A percentile compares a stretch with the other conserved stretches of the same genome.
These are phyloP conservation scores for Russula sp. DNA, from an alignment of 768 basidiomycete species.

Conservation along the genomic window DNA sequence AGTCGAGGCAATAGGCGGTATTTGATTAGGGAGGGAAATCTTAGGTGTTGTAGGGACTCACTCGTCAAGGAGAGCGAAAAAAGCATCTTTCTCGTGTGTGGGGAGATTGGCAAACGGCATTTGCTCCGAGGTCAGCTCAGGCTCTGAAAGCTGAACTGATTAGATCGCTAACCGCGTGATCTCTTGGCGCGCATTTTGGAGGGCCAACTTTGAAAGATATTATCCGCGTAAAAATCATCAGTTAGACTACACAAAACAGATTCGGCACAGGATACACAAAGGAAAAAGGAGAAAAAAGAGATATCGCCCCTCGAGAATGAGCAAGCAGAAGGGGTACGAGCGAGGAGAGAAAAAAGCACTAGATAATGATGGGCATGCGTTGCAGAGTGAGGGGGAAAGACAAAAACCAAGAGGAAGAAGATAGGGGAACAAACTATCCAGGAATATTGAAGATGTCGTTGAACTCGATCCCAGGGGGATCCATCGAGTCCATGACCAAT, in stretches of 20 bases:
- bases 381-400: not conserved
- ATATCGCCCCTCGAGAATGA: not conserved
- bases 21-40: not conserved
- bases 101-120: slow-evolving; percentile 73
- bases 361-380: slow-evolving; percentile 4
- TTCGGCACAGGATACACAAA: slow-evolving; percentile 1
- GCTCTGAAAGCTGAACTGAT: not conserved
- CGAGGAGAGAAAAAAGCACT: not conserved
- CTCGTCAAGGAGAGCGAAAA: slow-evolving; percentile 78
- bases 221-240: slow-evolving; percentile 15
- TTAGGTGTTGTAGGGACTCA: slow-evolving; percentile 25
- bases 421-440: not conserved
- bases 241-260: slow-evolving; percentile 15
- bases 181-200: too few relatives aligned
- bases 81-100: slow-evolving; percentile 67
- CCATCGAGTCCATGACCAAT: slow-evolving; percentile 17
- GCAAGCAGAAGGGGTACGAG: not conserved
- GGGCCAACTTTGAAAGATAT: too few relatives aligned
- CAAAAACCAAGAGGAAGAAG: not conserved
- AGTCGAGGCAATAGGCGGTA: too few relatives aligned
- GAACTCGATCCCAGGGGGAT: slow-evolving; percentile 20
- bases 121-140: not conserved
- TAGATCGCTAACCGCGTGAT: too few relatives aligned
- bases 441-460: slow-evolving; percentile 22
- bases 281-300: not conserved